Conservation (phyloP, 306 rosid species). For the Geum urbanum region DNA sequence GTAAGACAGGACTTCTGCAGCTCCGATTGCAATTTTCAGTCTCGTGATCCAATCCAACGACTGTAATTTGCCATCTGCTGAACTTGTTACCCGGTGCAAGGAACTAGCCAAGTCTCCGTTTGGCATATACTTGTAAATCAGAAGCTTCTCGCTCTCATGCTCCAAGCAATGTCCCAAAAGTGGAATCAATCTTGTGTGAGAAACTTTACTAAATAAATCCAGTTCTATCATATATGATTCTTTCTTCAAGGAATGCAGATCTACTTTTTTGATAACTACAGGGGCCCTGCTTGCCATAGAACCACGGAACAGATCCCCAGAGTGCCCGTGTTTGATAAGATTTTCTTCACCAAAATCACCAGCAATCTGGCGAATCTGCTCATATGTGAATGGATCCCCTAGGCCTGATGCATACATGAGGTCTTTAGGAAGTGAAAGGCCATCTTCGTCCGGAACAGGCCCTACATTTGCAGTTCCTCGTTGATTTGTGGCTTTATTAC, state of each 20-base stretch:
- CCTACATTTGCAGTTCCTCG: conserved; percentile 48
- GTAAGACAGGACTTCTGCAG: conserved; percentile 78
- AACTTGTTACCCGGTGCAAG: conserved; percentile 46
- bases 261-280: conserved; percentile 71
- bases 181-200: conserved; percentile 77
- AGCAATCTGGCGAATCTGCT: conserved; percentile 56
- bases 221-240: conserved; percentile 59
- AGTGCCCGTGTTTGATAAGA: conserved; percentile 78
- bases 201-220: conserved; percentile 61
- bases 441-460: conserved; percentile 42
- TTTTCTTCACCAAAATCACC: conserved; percentile 59
- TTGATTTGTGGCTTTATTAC: conserved; percentile 32
- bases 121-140: conserved; percentile 82
- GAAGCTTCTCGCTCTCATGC: conserved; percentile 64
- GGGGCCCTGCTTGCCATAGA: conserved; percentile 47
- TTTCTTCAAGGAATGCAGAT: conserved; percentile 39
- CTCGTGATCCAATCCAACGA: conserved; percentile 96
- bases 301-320: conserved; percentile 76
- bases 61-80: conserved; percentile 40
- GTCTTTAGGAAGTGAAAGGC: conserved; percentile 48
- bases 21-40: conserved; percentile 85
- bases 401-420: conserved; percentile 31
- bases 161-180: conserved; percentile 81
- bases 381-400: conserved; percentile 64
- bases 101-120: conserved; percentile 77